These are phyloP conservation scores for Tetrahymena elliotti DNA, from an alignment of 73 alveolate genomes.

Conservation along the genomic window DNA sequence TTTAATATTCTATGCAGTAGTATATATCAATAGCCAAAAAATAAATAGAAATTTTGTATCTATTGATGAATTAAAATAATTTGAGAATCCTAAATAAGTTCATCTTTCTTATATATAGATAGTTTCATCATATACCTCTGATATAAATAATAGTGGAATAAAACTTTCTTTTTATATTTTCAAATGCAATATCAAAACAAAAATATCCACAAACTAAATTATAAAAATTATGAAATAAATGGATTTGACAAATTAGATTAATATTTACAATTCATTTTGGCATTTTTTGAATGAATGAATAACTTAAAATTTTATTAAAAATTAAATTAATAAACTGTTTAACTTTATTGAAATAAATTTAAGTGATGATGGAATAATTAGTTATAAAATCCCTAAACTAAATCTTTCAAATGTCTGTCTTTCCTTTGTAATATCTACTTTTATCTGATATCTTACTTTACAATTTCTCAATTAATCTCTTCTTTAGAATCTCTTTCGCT, in stretches of 20 bases:
- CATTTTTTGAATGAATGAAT: too few relatives aligned
- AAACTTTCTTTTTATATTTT: too few relatives aligned
- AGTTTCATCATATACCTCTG: neutral
- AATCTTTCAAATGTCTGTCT: neutral
- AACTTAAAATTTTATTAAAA: neutral
- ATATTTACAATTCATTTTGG: too few relatives aligned
- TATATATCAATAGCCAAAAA: neutral
- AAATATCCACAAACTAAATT: neutral
- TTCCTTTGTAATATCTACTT: neutral
- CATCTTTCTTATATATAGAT: neutral
- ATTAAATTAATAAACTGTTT: too few relatives aligned
- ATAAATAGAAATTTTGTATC: neutral
- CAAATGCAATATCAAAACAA: too few relatives aligned
- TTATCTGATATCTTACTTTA: neutral
- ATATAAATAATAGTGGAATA: too few relatives aligned
- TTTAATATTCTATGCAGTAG: neutral
- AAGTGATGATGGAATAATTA: too few relatives aligned
- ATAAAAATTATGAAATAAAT: neutral
- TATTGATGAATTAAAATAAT: neutral
- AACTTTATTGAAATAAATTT: neutral
- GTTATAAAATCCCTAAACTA: too few relatives aligned
- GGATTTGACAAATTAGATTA: too few relatives aligned
- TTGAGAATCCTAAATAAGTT: neutral
- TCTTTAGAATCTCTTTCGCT: neutral
- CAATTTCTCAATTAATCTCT: neutral